Evolutionary conservation across 495 filamentous ascomycete species (phyloP), one percentile per base, ranked within the genome.

Genomic region (Staphylotrichum tortipilum): DNA sequence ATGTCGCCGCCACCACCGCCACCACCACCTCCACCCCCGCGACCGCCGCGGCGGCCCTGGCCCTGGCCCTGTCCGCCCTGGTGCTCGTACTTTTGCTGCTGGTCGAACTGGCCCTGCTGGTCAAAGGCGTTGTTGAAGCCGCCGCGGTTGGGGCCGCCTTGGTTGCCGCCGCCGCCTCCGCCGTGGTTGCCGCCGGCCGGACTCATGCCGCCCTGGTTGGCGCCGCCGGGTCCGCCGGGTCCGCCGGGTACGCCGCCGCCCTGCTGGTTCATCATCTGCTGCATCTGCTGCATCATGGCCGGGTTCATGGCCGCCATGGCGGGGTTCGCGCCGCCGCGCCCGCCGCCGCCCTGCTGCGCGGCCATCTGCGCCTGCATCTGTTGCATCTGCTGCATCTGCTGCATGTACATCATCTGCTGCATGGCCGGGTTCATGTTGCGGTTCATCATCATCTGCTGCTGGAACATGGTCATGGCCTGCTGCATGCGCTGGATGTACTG

Each of bases 401-500:
- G 81, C 75, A 89, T 83, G 73, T 77, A 74, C 57, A 70, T 66
- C 70, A 71, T 72, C 50, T 73, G 71, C 65, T 78, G 68, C 77
- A 84, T 83, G n/a, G 74, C 74, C 6, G 79, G 80, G 55, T 82
- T 83, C 71, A 84, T 78, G 50, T 69, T 76, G 49, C 72, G 68
- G 52, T 67, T 75, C 67, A 86, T 85, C 26, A 72, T 78, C 79
- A 86, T 84, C 42, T 75, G 75, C 65, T 92, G 87, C 68, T 95
- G 90, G 88, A 96, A 94, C 74, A 94, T 81, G 23, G 79, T 73
- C 65, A 98, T 89, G 65, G 95, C 95, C 63, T 94, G 86, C 64
- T 98, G 94, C 88, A 98, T 94, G 21, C 89, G 81, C 62, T 94
- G 86, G 80, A 90, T 89, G 68, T 95, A 95, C 67, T 95, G 89